Evolutionary conservation across 495 filamentous ascomycete genomes (phyloP), one percentile per base, ranked within the genome.

Genomic region (Mycothermus thermophilus): DNA sequence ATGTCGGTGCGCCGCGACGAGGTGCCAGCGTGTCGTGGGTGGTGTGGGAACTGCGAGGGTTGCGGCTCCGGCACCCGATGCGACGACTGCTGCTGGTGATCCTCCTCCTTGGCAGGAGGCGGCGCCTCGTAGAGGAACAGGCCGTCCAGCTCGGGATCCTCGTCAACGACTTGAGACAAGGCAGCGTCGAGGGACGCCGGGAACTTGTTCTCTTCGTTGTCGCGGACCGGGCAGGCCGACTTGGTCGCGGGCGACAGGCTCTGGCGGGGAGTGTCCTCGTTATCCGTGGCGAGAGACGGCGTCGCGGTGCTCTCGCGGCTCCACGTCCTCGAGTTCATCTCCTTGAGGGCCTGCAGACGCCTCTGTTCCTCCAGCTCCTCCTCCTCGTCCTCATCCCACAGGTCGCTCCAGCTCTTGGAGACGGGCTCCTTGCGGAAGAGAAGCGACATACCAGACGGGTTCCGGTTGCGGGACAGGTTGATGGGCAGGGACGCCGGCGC

Each of bases 381-480:
- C 44, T 80, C 77, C 18, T 67, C 71, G 34, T 94, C 86, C 55
- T 94, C 86, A 37, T 94, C 86, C 78, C 82, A 95, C 44, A 95
- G 67, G 58, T 95, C 86, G 46, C 84, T 90, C 86, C 86, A 95
- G 67, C 86, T 95, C 74, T 95, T 93, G 18, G 86, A 90, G 8
- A 86, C 80, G 13, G 71, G 60, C 3, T 79, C 72, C 42, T 71
- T 71, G 51, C 80, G 77, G 17, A 81, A 81, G 51, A 90, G 88
- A 14, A 88, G 71, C 42, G 82, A 75, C 63, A 92, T 71, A 18
- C 74, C 73, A 3, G 76, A 71, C 31, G 75, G 59, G 23, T 66
- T 69, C 37, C 73, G 75, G 4, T 57, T 56, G 45, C 71, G 70
- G 27, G 75, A 67, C 66, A 74, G 67, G 46, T 68, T 74, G 43